These are phyloP conservation scores for Gossypium raimondii DNA, from an alignment of 345 rosid genomes.

Conservation along the genomic window DNA sequence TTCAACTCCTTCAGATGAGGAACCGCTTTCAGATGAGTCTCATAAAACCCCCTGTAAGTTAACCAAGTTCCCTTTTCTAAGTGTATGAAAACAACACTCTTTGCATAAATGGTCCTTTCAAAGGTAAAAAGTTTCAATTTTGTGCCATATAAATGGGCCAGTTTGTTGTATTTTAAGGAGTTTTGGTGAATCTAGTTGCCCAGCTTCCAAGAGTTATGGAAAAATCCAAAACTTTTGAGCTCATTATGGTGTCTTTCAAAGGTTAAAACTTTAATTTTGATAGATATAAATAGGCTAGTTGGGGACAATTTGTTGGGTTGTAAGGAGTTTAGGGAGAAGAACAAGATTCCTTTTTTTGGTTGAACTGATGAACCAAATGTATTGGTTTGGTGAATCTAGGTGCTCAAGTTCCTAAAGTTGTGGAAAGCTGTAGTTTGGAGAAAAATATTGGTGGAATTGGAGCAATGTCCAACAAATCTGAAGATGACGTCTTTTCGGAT, in stretches of 20 bases:
- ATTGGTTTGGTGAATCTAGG: constrained; percentile 12
- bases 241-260: not conserved
- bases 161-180: too few species aligned
- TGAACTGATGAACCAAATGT: constrained; percentile 12
- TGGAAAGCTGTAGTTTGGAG: constrained; percentile 24
- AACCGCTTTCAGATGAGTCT: constrained; percentile 48
- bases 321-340: not conserved
- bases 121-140: too few species aligned
- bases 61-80: not conserved
- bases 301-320: not conserved
- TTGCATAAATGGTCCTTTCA: not conserved
- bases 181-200: too few species aligned
- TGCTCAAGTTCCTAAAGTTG: not conserved
- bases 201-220: too few species aligned
- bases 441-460: constrained; percentile 34
- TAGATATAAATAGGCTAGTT: not conserved
- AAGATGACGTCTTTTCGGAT: constrained; percentile 60
- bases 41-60: constrained; percentile 48
- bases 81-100: not conserved
- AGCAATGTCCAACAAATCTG: constrained; percentile 33
- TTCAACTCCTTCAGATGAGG: constrained; percentile 37
- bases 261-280: not conserved
- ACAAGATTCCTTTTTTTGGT: too few species aligned
- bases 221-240: too few species aligned
- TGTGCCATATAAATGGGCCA: too few species aligned